Evolutionary conservation across 257 asterid species (phyloP).

Genomic region (Haberlea rhodopensis): DNA sequence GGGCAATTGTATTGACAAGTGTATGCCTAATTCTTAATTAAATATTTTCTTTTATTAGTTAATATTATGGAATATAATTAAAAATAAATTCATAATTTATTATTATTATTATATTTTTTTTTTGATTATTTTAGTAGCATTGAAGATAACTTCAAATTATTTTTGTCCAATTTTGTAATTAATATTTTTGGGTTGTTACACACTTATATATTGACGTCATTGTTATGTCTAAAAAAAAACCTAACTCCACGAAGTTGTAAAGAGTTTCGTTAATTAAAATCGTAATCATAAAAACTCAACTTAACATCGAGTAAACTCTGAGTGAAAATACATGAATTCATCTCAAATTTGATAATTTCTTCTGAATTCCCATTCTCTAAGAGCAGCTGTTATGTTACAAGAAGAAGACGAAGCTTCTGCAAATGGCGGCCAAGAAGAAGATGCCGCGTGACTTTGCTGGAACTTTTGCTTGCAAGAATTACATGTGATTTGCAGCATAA

Average conservation of each 20-base stretch:
- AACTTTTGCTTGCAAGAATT: constrained; percentile 53
- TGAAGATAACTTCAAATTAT: no score
- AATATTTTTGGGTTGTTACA: no score
- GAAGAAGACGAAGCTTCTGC: neutral
- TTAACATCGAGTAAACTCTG: neutral
- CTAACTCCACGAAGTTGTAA: neutral
- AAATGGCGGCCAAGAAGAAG: neutral
- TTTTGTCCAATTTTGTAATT: no score
- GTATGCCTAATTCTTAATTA: no score
- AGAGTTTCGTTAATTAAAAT: neutral
- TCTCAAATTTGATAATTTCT: neutral
- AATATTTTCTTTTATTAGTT: no score
- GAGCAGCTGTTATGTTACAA: neutral
- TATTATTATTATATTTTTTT: no score
- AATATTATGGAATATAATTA: no score
- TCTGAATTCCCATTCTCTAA: constrained; percentile 10
- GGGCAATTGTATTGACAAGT: no score
- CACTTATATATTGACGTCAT: no score
- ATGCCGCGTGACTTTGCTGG: constrained; percentile 24
- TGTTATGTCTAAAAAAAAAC: no score
- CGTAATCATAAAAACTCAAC: neutral
- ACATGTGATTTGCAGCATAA: constrained; percentile 61
- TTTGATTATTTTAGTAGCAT: no score
- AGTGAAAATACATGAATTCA: neutral
- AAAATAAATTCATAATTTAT: no score